Conservation (phyloP, 1,284 basidiomycete genomes). For the Trametes hirsuta region DNA sequence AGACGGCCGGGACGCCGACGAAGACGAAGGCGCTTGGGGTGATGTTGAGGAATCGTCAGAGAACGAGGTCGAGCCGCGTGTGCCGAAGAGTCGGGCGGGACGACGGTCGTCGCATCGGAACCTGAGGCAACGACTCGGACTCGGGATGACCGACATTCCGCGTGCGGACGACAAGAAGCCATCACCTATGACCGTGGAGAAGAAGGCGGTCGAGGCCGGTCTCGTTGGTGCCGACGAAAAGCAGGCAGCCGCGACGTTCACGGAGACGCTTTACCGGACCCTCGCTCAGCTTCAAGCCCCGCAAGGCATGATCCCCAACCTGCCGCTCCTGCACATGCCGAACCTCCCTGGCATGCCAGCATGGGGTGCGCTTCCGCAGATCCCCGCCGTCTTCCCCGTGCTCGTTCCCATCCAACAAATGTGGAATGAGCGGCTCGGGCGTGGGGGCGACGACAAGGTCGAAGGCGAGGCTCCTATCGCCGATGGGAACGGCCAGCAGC, state of each 20-base stretch:
- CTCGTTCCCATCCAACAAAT: constrained; percentile 73
- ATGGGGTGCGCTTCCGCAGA: constrained; percentile 72
- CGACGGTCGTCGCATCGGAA: constrained; percentile 16
- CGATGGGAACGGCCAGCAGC: constrained; percentile 28
- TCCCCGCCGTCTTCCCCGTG: constrained; percentile 80
- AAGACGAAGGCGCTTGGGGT: constrained; percentile 70
- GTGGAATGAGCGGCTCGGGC: constrained; percentile 46
- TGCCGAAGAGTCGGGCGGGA: background rate
- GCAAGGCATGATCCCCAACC: constrained; percentile 55
- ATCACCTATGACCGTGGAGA: constrained; percentile 11
- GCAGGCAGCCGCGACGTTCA: constrained; percentile 63
- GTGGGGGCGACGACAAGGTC: constrained; percentile 39
- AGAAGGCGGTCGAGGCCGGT: constrained; percentile 32
- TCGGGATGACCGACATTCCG: background rate
- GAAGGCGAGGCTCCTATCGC: constrained; percentile 31
- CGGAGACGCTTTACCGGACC: constrained; percentile 75
- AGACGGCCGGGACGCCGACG: constrained; percentile 41
- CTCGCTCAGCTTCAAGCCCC: constrained; percentile 70
- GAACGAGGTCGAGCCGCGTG: constrained; percentile 30
- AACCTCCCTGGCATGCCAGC: constrained; percentile 51
- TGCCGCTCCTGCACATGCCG: constrained; percentile 50
- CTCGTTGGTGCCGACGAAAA: constrained; percentile 52
- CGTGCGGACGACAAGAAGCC: constrained; percentile 2
- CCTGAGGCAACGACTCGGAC: constrained; percentile 17
- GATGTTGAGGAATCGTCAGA: constrained; percentile 72